Base-by-base conservation (phyloP, 2,329 filamentous ascomycete genomes). In the Pseudogymnoascus sp. region DNA sequence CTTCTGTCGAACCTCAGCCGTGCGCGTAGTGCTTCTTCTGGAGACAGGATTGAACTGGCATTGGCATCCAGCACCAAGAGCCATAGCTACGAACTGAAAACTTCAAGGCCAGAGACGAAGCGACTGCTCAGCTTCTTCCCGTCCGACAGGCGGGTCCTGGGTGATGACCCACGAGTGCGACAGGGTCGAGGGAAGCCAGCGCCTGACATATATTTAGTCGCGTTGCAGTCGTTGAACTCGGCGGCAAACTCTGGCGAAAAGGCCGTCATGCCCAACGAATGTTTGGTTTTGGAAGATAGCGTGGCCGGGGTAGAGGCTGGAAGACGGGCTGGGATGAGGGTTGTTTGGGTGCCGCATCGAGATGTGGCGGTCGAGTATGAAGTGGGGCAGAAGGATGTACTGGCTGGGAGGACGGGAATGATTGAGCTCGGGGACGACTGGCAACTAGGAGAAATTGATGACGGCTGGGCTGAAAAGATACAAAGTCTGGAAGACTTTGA, bases 231-330 rank as follows among this genome's bases (percentile, higher is more conserved):
- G 0, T 79, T 90, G 62, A 90, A 90, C 70, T 76, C 76, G 21
- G 75, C 79, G 2, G 69, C 85, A 11, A 72, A 75, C 2, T 76
- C 77, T 40, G 77, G 75, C 0, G 78, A 81, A 65, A 68, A 74
- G 17, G 37, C 64, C 11, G 83, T 91, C 60, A 74, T 70, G 66
- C 85, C 86, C 0, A 79, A 79, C 57, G 86, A 91, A 71, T 90
- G 87, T 69, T 74, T 91, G 1, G 87, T 90, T 0, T 90, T 91
- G 68, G 88, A 90, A 71, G 88, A 91, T 68, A 84, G 83, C 50
- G 85, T 90, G 11, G 81, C 85, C 0, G 88, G 88, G 0, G 84
- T 89, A 1, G 88, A 91, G 72, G 81, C 86, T 6, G 88, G 85
- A 5, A 74, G 87, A 61, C 78, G 87, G 67, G 88, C 87, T 0